Evolutionary conservation across 2,329 filamentous ascomycete genomes (phyloP).

Genomic region (Pestalotiopsis sp.): DNA sequence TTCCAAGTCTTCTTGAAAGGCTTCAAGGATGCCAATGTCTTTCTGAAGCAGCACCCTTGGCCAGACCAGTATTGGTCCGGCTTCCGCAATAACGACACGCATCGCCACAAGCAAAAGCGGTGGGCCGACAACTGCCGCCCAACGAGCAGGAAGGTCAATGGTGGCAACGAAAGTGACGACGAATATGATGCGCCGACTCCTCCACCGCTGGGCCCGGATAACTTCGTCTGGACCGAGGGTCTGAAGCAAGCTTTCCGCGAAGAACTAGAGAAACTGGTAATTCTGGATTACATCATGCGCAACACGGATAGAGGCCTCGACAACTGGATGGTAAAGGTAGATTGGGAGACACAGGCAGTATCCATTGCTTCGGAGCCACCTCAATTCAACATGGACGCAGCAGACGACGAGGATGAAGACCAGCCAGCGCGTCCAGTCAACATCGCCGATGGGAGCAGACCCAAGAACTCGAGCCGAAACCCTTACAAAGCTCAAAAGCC

Average conservation of each 20-base stretch:
- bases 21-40: constrained; percentile 95
- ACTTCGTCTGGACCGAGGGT: constrained; percentile 84
- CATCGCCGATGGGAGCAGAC: constrained; percentile 43
- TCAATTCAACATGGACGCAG: constrained; percentile 64
- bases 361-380: constrained; percentile 84
- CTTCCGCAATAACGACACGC: constrained; percentile 69
- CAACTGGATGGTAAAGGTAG: constrained; percentile 99
- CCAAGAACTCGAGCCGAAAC: constrained; percentile 49
- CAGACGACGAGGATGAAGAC: constrained; percentile 41
- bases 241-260: constrained; percentile 93
- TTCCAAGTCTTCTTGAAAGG: constrained; percentile 98
- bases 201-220: constrained; percentile 46
- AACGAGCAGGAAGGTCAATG: constrained; percentile 39
- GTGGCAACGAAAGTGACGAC: constrained; percentile 53
- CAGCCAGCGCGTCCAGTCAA: constrained; percentile 66
- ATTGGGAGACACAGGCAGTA: constrained; percentile 80
- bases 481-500: constrained; percentile 80
- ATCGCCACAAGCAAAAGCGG: constrained; percentile 68
- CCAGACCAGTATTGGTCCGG: constrained; percentile 81
- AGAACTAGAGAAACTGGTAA: constrained; percentile 94
- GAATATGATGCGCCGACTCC: constrained; percentile 40
- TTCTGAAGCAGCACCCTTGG: constrained; percentile 94
- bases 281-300: constrained; percentile 98
- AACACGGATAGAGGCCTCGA: constrained; percentile 96
- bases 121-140: constrained; percentile 88